phyloP scores from a whole-genome alignment of 169 alveolate genomes.

The Plasmodium chabaudi region DNA sequence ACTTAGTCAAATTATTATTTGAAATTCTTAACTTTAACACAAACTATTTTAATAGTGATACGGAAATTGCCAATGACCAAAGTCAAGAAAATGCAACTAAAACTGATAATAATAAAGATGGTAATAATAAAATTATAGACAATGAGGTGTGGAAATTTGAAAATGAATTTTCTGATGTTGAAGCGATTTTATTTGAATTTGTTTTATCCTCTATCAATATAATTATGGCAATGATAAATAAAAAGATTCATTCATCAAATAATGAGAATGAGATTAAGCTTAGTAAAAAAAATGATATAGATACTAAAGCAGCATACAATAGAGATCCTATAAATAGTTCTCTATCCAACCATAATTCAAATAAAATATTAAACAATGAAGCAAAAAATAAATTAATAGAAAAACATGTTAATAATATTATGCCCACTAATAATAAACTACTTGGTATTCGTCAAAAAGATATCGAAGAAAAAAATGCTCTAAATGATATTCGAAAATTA shows the following conservation, averaged over 20 bases:
- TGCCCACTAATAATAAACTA: constrained; percentile 30
- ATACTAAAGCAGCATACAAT: not conserved
- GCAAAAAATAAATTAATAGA: constrained; percentile 24
- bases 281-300: constrained; percentile 5
- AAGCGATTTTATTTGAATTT: constrained; percentile 61
- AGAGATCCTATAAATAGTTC: not conserved
- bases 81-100: not conserved
- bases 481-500: constrained; percentile 61
- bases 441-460: constrained; percentile 41
- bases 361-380: constrained; percentile 22
- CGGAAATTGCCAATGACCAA: not conserved
- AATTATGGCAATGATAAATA: constrained; percentile 49
- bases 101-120: not conserved
- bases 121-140: not conserved
- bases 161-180: constrained; percentile 25
- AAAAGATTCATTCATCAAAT: constrained; percentile 7
- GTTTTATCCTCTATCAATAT: constrained; percentile 59
- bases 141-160: constrained; percentile 68
- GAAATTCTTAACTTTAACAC: constrained; percentile 67
- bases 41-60: not conserved
- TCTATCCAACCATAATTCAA: not conserved
- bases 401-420: constrained; percentile 21
- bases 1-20: constrained; percentile 50
- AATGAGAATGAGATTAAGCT: not conserved
- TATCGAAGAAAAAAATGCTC: constrained; percentile 42